Evolutionary conservation across 345 rosid genomes (phyloP).

Genomic region (Syzygium oleosum): DNA sequence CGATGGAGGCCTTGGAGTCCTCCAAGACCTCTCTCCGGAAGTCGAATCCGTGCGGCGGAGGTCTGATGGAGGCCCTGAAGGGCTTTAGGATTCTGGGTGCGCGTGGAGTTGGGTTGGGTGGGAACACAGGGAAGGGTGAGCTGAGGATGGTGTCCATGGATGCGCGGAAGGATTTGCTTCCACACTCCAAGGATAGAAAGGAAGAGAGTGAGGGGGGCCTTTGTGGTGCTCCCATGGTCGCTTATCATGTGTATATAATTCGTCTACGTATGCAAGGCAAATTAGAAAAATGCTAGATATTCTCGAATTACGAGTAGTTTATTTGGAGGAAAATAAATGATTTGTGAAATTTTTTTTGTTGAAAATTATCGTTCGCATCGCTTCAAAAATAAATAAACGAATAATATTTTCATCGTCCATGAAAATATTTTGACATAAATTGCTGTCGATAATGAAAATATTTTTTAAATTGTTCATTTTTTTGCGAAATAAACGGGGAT

Average conservation of each 20-base stretch:
- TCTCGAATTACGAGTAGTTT: neutral
- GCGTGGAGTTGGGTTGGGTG: constrained; percentile 11
- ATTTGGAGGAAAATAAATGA: no score
- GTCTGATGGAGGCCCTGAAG: constrained; percentile 38
- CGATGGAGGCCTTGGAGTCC: constrained; percentile 46
- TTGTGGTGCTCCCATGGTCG: neutral
- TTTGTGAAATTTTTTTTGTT: no score
- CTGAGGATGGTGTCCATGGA: constrained; percentile 47
- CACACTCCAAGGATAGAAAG: neutral
- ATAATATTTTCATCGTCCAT: no score
- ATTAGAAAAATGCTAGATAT: neutral
- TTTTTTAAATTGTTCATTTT: no score
- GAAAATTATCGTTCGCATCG: no score
- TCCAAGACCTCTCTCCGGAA: constrained; percentile 44
- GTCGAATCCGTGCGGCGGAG: constrained; percentile 73
- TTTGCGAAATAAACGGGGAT: no score
- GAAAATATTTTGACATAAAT: no score
- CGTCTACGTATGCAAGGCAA: neutral
- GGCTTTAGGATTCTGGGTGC: constrained; percentile 17
- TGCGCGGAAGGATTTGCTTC: neutral
- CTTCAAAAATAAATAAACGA: no score
- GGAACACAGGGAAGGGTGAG: constrained; percentile 32
- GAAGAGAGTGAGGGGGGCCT: neutral
- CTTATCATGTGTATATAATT: neutral
- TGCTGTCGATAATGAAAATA: no score